Conservation (phyloP, 2,329 filamentous ascomycete genomes). For the Huntiella omanensis region DNA sequence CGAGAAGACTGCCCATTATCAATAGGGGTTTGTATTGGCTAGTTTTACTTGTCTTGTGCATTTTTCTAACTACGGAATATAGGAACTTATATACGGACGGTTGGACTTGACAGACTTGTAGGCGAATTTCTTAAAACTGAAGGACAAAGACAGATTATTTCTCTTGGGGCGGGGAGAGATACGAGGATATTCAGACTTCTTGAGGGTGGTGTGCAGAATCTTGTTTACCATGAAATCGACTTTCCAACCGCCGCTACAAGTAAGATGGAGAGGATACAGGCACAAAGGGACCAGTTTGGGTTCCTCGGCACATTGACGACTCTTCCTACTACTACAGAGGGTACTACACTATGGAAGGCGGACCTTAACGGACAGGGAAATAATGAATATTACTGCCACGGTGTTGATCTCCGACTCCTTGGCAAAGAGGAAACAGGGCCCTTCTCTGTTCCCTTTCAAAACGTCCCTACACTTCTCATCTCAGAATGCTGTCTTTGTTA, state of each 20-base stretch:
- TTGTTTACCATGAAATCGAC: conserved; percentile 85
- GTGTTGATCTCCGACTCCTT: conserved; percentile 51
- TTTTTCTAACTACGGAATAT: conserved; percentile 3
- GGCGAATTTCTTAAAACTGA: conserved; percentile 43
- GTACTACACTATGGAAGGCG: neutral
- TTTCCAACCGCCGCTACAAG: conserved; percentile 43
- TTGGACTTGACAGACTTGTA: conserved; percentile 63
- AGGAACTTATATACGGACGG: conserved; percentile 88
- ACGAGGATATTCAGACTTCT: conserved; percentile 69
- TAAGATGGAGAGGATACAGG: conserved; percentile 10
- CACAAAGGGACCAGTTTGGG: no score
- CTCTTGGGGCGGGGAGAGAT: conserved; percentile 83
- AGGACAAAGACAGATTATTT: conserved; percentile 56
- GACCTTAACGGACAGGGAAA: conserved; percentile 17
- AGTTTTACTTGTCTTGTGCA: neutral
- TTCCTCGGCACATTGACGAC: no score
- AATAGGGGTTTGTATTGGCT: conserved; percentile 50
- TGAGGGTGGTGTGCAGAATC: conserved; percentile 21
- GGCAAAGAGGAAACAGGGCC: conserved; percentile 1
- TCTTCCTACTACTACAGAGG: no score
- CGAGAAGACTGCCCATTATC: conserved; percentile 70
- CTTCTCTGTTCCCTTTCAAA: conserved; percentile 15
- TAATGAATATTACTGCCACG: conserved; percentile 33
- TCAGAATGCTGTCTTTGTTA: conserved; percentile 96
- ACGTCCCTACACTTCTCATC: conserved; percentile 62